A percentile compares a stretch with the other conserved stretches of the same genome.
Evolutionary conservation across 2,329 filamentous ascomycete genomes (phyloP).

Genomic region (Stylonectria norvegica): DNA sequence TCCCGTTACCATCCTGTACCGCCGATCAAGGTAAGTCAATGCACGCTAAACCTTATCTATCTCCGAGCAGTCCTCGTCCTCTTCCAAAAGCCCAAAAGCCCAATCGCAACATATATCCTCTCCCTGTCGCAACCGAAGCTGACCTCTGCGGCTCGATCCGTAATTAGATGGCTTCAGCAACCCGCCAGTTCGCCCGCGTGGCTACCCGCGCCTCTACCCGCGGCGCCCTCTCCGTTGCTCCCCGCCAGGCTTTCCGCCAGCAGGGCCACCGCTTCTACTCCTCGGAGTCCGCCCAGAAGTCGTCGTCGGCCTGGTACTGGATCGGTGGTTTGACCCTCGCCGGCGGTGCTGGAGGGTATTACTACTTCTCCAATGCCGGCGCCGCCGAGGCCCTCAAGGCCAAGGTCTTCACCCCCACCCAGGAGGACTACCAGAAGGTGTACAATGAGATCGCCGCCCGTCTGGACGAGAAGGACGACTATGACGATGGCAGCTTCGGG

Average conservation of each 20-base stretch:
- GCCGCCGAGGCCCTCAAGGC: conserved; percentile 45
- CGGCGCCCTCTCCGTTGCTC: conserved; percentile 56
- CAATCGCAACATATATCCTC: too few relatives aligned
- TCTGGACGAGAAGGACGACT: conserved; percentile 87
- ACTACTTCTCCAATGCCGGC: conserved; percentile 58
- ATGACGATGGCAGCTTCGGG: conserved; percentile 94
- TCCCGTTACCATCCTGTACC: too few relatives aligned
- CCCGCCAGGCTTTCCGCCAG: conserved; percentile 68
- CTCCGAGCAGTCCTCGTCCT: too few relatives aligned
- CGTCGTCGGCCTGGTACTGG: conserved; percentile 51
- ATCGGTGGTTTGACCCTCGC: conserved; percentile 56
- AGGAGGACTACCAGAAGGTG: conserved; percentile 91
- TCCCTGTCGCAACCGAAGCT: too few relatives aligned
- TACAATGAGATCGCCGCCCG: conserved; percentile 80
- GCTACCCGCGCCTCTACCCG: conserved; percentile 57
- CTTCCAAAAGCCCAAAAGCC: too few relatives aligned
- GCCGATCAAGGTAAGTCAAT: too few relatives aligned
- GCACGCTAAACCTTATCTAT: too few relatives aligned
- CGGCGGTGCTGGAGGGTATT: conserved; percentile 64
- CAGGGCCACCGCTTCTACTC: conserved; percentile 77
- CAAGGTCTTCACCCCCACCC: conserved; percentile 67
- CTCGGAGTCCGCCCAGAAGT: conserved; percentile 58
- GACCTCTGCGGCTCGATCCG: conserved; percentile 9
- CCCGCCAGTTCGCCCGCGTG: conserved; percentile 55
- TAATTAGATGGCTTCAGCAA: conserved; percentile 43